These are phyloP conservation scores for Schizopora paradoxa DNA, from an alignment of 1,284 basidiomycete species.

Conservation along the genomic window DNA sequence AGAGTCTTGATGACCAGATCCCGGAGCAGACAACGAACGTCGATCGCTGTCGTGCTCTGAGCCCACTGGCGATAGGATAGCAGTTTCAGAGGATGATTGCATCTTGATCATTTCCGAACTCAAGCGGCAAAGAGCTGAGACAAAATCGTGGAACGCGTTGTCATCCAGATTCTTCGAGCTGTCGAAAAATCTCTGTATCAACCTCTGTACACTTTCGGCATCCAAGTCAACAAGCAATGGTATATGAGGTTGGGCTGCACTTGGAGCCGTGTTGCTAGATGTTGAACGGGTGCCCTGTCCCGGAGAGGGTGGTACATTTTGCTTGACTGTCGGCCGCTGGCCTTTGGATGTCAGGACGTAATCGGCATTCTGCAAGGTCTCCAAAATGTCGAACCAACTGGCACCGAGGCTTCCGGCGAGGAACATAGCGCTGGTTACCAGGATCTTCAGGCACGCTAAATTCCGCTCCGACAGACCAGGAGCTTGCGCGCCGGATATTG, in stretches of 20 bases:
- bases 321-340: constrained; percentile 23
- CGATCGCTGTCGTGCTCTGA: constrained; percentile 6
- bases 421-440: constrained; percentile 75
- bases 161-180: constrained; percentile 81
- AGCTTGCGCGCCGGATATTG: constrained; percentile 38
- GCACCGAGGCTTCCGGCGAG: constrained; percentile 80
- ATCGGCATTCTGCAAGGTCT: constrained; percentile 88
- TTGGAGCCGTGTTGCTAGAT: constrained; percentile 24
- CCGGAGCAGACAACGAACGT: constrained; percentile 33
- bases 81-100: constrained; percentile 47
- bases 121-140: constrained; percentile 77
- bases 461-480: constrained; percentile 86
- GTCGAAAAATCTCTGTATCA: constrained; percentile 81
- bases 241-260: constrained; percentile 35
- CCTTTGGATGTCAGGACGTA: constrained; percentile 74
- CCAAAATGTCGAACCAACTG: constrained; percentile 90
- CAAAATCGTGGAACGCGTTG: constrained; percentile 75
- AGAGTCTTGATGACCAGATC: constrained; percentile 29
- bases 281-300: constrained; percentile 28
- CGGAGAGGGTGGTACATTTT: constrained; percentile 34
- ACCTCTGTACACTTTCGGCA: constrained; percentile 60
- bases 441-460: constrained; percentile 82
- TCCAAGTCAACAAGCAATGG: constrained; percentile 72
- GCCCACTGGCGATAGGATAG: constrained; percentile 3
- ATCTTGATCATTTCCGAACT: constrained; percentile 88